Evolutionary conservation across 1,139 yeast species (phyloP), one percentile per base, ranked within the genome.

Genomic region (Scheffersomyces parashehatae): DNA sequence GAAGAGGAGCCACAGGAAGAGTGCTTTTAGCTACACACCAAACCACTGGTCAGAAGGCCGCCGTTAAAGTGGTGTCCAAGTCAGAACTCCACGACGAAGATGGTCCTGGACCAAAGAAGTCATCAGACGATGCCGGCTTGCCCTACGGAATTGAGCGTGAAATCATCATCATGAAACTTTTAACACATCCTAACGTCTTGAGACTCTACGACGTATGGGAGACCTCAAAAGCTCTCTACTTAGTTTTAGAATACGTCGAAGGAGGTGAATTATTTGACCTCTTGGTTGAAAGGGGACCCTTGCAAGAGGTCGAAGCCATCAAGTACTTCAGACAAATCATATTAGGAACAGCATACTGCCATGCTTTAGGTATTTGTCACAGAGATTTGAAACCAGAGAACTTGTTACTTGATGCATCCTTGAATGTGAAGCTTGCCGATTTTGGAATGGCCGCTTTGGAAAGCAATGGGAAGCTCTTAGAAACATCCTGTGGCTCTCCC

Each of bases 401-500:
- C 62, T 69, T 86, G 46, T 64, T 86, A 45, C 66, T 86, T 32
- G 93, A 86, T 62, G 79, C 80, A 37, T 74, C 81, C 42, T 74
- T 81, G 44, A 83, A 82, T 52, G 86, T 86, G 42, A 86, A 86
- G 57, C 80, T 86, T 53, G 95, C 95, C 6, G 95, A 86, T 64
- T 86, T 86, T 58, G 95, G 95, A 40, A 86, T 86, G 95, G 95
- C 95, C 24, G 93, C 95, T 24, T 68, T 86, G 50, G 91, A 86
- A 62, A 77, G 85, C 48, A 82, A 83, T 45, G 87, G 85, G 36
- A 82, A 81, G 61, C 66, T 86, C 45, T 68, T 86, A 43, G 90
- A 85, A 60, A 86, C 95, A 8, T 81, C 88, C 11, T 86, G 95
- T 69, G 95, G 95, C 3, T 83, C 90, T 33, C 95, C 95, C 15